Percentiles rank a stretch among this genome's conserved stretches.
Conservation (phyloP, 345 rosid genomes). For the Chamaenerion angustifolium region DNA sequence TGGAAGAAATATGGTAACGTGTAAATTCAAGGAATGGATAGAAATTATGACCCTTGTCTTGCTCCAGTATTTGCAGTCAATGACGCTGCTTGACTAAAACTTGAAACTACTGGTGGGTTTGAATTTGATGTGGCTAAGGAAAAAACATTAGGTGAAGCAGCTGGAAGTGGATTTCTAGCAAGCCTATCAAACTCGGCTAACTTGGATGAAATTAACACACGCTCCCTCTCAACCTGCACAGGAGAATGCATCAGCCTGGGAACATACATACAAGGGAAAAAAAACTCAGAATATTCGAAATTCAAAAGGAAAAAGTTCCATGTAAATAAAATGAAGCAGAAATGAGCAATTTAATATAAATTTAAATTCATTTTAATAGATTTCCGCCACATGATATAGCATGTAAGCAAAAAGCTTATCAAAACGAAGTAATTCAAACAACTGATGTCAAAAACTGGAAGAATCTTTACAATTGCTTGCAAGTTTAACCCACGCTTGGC, state of each 20-base stretch:
- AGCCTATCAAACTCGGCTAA: conserved; percentile 3
- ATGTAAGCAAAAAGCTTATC: neutral
- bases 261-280: neutral
- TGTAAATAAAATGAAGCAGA: neutral
- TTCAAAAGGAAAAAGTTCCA: neutral
- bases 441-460: neutral
- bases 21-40: no score
- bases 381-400: neutral
- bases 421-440: neutral
- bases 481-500: conserved; percentile 54
- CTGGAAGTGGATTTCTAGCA: neutral
- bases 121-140: neutral
- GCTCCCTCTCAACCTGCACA: conserved; percentile 1
- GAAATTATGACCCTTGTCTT: neutral
- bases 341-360: neutral
- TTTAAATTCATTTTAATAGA: no score
- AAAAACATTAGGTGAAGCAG: neutral
- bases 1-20: no score
- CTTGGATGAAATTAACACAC: neutral
- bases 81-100: conserved; percentile 6
- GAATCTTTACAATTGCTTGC: conserved; percentile 67
- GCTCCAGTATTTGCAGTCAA: neutral
- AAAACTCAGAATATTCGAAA: neutral
- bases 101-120: conserved; percentile 7
- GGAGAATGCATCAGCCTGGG: neutral